A percentile compares a stretch with the other conserved stretches of the same genome.
Conservation (phyloP, 2,329 filamentous ascomycete species). For the Aquanectria penicillioides region DNA sequence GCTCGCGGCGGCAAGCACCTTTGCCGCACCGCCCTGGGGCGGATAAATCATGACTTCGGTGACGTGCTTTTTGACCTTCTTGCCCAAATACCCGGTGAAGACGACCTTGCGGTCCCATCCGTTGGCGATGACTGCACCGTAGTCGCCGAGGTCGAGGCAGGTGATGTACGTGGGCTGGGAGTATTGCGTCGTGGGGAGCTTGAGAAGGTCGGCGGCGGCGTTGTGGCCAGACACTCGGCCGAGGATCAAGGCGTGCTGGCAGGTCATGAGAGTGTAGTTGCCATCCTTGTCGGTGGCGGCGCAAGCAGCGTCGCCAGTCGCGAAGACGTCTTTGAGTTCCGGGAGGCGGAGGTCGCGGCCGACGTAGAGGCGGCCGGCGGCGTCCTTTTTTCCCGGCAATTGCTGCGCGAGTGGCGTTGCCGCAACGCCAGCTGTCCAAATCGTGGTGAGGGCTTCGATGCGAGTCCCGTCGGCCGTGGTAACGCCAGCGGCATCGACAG, state of each 20-base stretch:
- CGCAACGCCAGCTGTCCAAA: conserved; percentile 50
- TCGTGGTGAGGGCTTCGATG: conserved; percentile 45
- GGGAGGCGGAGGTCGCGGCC: not conserved
- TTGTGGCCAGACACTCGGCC: conserved; percentile 47
- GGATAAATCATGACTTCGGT: conserved; percentile 47
- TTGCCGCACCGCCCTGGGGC: not conserved
- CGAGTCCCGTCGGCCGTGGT: conserved; percentile 41
- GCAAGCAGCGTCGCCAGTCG: conserved; percentile 46
- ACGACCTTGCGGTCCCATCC: conserved; percentile 46
- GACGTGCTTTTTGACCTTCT: conserved; percentile 45
- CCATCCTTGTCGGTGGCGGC: conserved; percentile 35
- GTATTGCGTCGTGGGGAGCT: conserved; percentile 36
- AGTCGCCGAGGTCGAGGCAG: conserved; percentile 48
- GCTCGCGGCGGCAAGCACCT: not conserved
- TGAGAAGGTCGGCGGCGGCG: conserved; percentile 46
- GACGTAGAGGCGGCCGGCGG: not conserved
- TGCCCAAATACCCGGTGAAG: conserved; percentile 41
- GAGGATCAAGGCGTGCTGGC: conserved; percentile 49
- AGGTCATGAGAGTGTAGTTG: conserved; percentile 48
- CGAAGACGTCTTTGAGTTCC: not conserved
- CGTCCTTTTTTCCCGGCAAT: conserved; percentile 41
- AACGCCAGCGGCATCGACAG: conserved; percentile 40
- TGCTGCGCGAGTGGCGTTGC: conserved; percentile 46
- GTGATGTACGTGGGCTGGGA: conserved; percentile 43
- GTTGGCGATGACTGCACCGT: conserved; percentile 39